Evolutionary conservation across 805 yeast genomes (phyloP).

Genomic region (Ogataea ramenticola): DNA sequence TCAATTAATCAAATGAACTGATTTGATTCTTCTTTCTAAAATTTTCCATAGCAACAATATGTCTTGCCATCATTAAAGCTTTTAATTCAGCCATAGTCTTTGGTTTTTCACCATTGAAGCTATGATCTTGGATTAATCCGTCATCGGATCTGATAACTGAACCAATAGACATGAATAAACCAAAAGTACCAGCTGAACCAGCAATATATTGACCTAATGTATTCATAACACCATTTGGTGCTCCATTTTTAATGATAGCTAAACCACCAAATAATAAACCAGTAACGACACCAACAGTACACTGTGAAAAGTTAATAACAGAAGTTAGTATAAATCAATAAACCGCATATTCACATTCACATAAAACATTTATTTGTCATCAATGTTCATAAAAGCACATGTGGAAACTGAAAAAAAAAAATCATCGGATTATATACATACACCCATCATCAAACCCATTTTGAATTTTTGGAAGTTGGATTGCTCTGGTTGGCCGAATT

Average conservation of each 20-base stretch:
- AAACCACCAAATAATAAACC: slow-evolving; percentile 94
- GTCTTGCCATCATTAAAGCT: slow-evolving; percentile 37
- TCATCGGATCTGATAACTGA: slow-evolving; percentile 80
- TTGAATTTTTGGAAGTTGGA: slow-evolving; percentile 90
- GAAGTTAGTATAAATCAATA: too few relatives aligned
- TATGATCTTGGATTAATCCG: slow-evolving; percentile 13
- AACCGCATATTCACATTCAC: too few relatives aligned
- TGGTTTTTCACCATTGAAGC: slow-evolving; percentile 15
- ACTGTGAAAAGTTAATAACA: not conserved
- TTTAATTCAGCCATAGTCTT: slow-evolving; percentile 28
- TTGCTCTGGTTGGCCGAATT: slow-evolving; percentile 52
- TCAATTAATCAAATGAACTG: too few relatives aligned
- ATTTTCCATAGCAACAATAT: slow-evolving; percentile 24
- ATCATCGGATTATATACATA: slow-evolving; percentile 22
- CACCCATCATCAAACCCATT: slow-evolving; percentile 98
- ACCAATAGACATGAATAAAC: slow-evolving; percentile 93
- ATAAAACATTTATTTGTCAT: too few relatives aligned
- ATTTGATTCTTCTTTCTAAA: slow-evolving; percentile 10
- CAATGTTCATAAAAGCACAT: too few relatives aligned
- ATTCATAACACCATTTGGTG: slow-evolving; percentile 97
- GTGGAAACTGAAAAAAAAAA: not conserved
- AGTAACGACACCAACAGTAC: slow-evolving; percentile 77
- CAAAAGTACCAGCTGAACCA: slow-evolving; percentile 96
- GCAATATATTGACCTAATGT: slow-evolving; percentile 94
- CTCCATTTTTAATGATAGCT: slow-evolving; percentile 85